Base-by-base conservation (phyloP, 2,329 filamentous ascomycete species). In the Penicillium crustosum region DNA sequence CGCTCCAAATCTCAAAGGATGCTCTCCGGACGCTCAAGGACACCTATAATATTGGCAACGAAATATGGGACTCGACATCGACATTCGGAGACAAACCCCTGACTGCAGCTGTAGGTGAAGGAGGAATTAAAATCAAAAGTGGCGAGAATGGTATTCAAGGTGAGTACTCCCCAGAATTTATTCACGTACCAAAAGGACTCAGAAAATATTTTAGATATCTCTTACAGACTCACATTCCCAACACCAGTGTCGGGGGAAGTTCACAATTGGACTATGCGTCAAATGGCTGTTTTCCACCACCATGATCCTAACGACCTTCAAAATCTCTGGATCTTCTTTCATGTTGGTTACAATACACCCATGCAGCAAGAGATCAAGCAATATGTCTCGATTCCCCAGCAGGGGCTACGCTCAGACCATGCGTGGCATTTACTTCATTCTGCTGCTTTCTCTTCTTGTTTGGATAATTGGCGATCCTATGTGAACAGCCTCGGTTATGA, bases 31-130 rank as follows among this genome's bases (percentile, higher is more conserved):
- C 19, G 2, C 48, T 66, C 13, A 59, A 58, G 13, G 49, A 55
- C 9, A n/a, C 23, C 0, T 65, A 65, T 39, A 48, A 53, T 9
- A 62, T 64, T 43, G 55, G 60, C 2, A 13, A 43, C 7, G 39
- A 55, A 2, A 57, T 65, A 21, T 53, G 58, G 9, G 61, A 66
- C 31, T 58, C 58, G 12, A 47, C 35, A 2, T 49, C 61, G 7
- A 64, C 61, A 5, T 66, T 66, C n/a, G 64, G 64, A 4, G 61
- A 66, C 21, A 66, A 66, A 23, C 64, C 64, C 21, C 58, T 56
- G 4, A 62, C 47, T 31, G 57, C 62, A 2, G 61, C 61, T 57
- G 57, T 63, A 19, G 62, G 62, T 2, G 51, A 65, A 47, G 64
- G 64, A 12, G 59, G 41, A 9, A 61, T 66, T 57, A 60, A 41